These are phyloP conservation scores for Neofusicoccum ribis DNA, from an alignment of 2,329 filamentous ascomycete species.

Conservation along the genomic window DNA sequence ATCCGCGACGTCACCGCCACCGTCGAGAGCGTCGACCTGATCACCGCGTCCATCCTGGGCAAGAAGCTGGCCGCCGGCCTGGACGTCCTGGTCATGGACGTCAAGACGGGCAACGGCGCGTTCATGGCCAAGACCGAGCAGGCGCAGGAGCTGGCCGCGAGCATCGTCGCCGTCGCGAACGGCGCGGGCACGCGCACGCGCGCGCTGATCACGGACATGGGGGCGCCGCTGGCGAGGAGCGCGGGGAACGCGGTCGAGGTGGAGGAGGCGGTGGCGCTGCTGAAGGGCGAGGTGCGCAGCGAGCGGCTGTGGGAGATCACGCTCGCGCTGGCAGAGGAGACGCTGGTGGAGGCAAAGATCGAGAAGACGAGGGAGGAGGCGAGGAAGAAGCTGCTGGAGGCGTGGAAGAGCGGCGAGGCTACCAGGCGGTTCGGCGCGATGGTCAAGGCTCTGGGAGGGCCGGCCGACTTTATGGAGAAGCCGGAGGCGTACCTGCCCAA, in stretches of 20 bases:
- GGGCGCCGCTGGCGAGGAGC: constrained; percentile 9
- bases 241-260: constrained; percentile 20
- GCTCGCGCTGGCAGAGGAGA: constrained; percentile 15
- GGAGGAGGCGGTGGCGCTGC: constrained; percentile 17
- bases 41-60: constrained; percentile 17
- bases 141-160: constrained; percentile 7
- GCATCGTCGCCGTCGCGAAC: constrained; percentile 18
- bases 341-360: constrained; percentile 14
- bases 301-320: constrained; percentile 14
- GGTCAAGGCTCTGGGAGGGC: constrained; percentile 11
- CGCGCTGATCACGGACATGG: constrained; percentile 18
- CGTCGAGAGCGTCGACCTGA: constrained; percentile 19
- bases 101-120: constrained; percentile 19
- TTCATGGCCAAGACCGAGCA: constrained; percentile 14
- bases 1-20: constrained; percentile 20
- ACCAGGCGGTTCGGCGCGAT: not conserved
- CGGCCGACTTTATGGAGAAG: constrained; percentile 8
- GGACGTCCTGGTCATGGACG: constrained; percentile 20
- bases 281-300: constrained; percentile 19
- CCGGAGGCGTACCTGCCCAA: not conserved
- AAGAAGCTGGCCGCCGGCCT: constrained; percentile 19
- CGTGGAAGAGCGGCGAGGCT: constrained; percentile 18
- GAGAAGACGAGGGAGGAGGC: not conserved
- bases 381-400: not conserved
- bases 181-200: constrained; percentile 14